Conservation (phyloP, 306 rosid species). For the Malus sieversii region DNA sequence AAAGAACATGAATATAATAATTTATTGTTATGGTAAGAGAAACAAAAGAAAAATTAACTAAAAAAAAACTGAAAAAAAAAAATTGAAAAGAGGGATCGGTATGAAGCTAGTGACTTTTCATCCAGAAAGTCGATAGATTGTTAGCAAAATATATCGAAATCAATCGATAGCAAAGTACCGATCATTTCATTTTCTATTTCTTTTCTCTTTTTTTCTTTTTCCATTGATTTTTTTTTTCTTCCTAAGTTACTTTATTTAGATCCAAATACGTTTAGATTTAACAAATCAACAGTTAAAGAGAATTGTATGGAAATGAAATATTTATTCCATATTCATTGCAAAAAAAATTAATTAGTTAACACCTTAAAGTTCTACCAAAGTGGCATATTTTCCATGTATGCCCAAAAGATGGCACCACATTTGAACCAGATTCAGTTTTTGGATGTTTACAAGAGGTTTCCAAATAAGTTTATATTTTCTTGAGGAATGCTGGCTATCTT, state of each 20-base stretch:
- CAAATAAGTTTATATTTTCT: not conserved
- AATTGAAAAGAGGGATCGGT: too few relatives aligned
- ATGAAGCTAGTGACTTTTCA: accelerated
- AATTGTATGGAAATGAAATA: not conserved
- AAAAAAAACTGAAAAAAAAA: too few relatives aligned
- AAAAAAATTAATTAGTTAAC: not conserved
- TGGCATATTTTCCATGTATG: not conserved
- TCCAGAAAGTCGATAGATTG: accelerated
- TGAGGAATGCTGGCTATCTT: too few relatives aligned
- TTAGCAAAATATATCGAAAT: accelerated
- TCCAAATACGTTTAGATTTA: too few relatives aligned
- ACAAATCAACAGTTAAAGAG: not conserved
- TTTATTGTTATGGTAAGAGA: too few relatives aligned
- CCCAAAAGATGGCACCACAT: not conserved
- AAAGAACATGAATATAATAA: too few relatives aligned
- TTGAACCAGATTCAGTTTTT: not conserved
- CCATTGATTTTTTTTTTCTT: too few relatives aligned
- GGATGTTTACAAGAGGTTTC: not conserved
- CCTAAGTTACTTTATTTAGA: too few relatives aligned
- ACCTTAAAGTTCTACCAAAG: not conserved
- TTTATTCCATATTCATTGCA: not conserved
- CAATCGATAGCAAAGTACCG: too few relatives aligned
- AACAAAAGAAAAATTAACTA: too few relatives aligned
- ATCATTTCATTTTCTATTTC: too few relatives aligned
- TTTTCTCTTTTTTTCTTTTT: too few relatives aligned